Evolutionary conservation across 2,329 filamentous ascomycete species (phyloP), one percentile per base, ranked within the genome.

Genomic region (Lojkania enalia): DNA sequence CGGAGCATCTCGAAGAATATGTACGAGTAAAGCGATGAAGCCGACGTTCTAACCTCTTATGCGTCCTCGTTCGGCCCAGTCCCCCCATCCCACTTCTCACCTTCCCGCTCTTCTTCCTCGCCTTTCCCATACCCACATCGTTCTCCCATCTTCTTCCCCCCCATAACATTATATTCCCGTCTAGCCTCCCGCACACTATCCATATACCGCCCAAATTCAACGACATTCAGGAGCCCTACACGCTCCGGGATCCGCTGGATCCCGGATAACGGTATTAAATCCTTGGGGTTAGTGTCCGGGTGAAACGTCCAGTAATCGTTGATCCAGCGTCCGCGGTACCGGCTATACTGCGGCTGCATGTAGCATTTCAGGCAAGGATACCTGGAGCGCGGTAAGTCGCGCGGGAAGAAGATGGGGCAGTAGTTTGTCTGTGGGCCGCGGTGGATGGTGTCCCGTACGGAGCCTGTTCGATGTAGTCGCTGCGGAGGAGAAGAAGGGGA

Each of bases 311-410:
- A 15, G 47, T 63, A 64, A 19, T 33, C 36, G 5, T 46, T 43
- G 46, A 59, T 51, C 57, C 54, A 63, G 5, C 21, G n/a, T 6
- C 14, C 15, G 11, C 50, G 41, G 18, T 49, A 15, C 1, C 3
- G 13, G 32, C 43, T 38, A 47, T 55, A 65, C 43, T 54, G 32
- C 0, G 53, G 51, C 21, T 46, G 20, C 37, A 55, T 29, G 23
- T 64, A 67, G 44, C 63, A 68, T 5, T 42, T 36, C 14, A 54
- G 20, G 23, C 64, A 68, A 3, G 64, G 63, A 23, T 49, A 51
- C 12, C 35, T 35, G 20, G 52, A 55, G 3, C 20, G 25, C 2
- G 52, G 46, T 1, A 58, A 39, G 18, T 52, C 39, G 29, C 38
- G 54, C n/a, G 52, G 49, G 32, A 63, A 58, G 42, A 52, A 50